Evolutionary conservation across 805 yeast genomes (phyloP).

Genomic region (Kazachstania kunashirensis): DNA sequence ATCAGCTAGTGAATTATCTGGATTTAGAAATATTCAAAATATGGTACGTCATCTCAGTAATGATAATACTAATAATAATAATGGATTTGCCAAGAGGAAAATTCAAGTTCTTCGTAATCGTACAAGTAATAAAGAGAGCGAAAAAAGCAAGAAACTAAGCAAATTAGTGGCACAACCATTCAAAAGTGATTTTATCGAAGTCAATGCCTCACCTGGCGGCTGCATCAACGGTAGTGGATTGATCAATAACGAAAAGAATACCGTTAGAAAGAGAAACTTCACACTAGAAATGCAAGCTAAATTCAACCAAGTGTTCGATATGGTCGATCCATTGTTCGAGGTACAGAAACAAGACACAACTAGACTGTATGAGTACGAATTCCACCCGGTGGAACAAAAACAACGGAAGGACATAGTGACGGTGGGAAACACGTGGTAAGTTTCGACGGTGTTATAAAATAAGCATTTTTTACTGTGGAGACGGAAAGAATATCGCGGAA

Average conservation of each 20-base stretch:
- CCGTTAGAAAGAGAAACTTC: slow-evolving; percentile 10
- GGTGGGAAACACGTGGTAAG: slow-evolving; percentile 21
- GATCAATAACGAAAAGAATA: slow-evolving; percentile 38
- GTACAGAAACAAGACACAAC: background rate
- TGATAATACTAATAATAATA: slow-evolving; percentile 10
- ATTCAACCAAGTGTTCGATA: slow-evolving; percentile 8
- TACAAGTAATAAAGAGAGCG: slow-evolving; percentile 12
- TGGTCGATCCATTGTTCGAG: slow-evolving; percentile 9
- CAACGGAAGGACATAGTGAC: slow-evolving; percentile 13
- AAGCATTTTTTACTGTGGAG: background rate
- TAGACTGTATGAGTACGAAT: slow-evolving; percentile 10
- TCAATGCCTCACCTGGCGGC: slow-evolving; percentile 98
- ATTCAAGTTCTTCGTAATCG: slow-evolving; percentile 25
- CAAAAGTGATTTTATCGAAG: slow-evolving; percentile 73
- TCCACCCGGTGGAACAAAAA: slow-evolving; percentile 13
- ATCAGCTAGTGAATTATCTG: slow-evolving; percentile 65
- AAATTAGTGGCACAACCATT: slow-evolving; percentile 45
- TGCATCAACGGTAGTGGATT: slow-evolving; percentile 98
- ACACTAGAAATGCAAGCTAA: slow-evolving; percentile 11
- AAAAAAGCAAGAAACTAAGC: no score
- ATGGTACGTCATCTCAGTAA: slow-evolving; percentile 72
- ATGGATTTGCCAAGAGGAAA: slow-evolving; percentile 9
- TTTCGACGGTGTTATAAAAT: background rate
- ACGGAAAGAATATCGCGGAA: background rate
- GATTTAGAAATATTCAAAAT: slow-evolving; percentile 91